Conservation (phyloP, 1,139 yeast species). For the Saccharomycopsis hybrid region DNA sequence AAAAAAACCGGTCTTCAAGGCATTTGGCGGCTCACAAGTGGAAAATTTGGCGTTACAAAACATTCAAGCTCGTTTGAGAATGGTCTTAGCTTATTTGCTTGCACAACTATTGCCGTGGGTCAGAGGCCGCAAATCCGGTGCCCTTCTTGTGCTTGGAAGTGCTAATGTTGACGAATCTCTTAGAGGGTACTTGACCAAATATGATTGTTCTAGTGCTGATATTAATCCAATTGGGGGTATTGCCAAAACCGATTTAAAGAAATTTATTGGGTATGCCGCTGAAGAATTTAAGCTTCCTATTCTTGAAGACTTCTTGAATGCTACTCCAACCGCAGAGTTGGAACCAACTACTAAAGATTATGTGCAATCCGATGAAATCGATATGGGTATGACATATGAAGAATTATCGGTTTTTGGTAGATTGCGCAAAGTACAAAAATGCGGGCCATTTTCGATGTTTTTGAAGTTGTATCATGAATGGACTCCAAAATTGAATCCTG, state of each 20-base stretch:
- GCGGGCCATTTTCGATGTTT: slow-evolving; percentile 96
- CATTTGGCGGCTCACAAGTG: slow-evolving; percentile 87
- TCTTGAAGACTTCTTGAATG: slow-evolving; percentile 68
- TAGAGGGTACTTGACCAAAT: slow-evolving; percentile 91
- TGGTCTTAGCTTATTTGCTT: slow-evolving; percentile 89
- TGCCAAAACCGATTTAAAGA: slow-evolving; percentile 84
- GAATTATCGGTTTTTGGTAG: slow-evolving; percentile 90
- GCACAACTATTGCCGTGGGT: slow-evolving; percentile 97
- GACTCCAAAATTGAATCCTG: slow-evolving; percentile 79
- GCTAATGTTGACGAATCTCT: slow-evolving; percentile 98
- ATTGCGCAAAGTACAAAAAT: slow-evolving; percentile 82
- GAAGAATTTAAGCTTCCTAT: slow-evolving; percentile 67
- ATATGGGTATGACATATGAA: slow-evolving; percentile 97
- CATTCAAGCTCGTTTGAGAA: slow-evolving; percentile 90
- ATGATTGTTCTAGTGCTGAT: slow-evolving; percentile 96
- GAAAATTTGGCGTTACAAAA: slow-evolving; percentile 93
- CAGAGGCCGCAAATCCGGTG: slow-evolving; percentile 56
- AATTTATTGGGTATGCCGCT: slow-evolving; percentile 77
- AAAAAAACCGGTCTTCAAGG: slow-evolving; percentile 76
- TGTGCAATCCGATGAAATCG: slow-evolving; percentile 93
- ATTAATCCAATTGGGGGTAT: slow-evolving; percentile 97
- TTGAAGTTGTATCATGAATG: slow-evolving; percentile 84
- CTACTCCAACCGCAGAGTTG: slow-evolving; percentile 95
- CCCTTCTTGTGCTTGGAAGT: slow-evolving; percentile 84
- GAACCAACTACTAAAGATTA: slow-evolving; percentile 91